phyloP scores from a whole-genome alignment of 2,329 filamentous ascomycete species.

The Neocatenulostroma microsporum region DNA sequence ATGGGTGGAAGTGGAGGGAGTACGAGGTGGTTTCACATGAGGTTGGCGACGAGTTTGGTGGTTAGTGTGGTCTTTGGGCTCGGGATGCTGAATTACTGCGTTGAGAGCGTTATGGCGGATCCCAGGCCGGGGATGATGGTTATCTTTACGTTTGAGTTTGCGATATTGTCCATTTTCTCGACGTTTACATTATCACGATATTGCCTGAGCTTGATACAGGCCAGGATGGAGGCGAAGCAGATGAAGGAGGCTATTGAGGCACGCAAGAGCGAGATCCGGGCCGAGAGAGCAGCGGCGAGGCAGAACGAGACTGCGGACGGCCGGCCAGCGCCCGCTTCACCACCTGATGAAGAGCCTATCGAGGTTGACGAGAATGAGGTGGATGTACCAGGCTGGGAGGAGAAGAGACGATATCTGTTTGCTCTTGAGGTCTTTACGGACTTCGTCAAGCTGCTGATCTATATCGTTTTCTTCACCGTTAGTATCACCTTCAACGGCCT shows the following conservation, averaged over 20 bases:
- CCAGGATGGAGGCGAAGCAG: conserved; percentile 66
- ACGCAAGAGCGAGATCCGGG: conserved; percentile 58
- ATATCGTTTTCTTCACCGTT: conserved; percentile 86
- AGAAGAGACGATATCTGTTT: conserved; percentile 87
- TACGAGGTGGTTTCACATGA: conserved; percentile 76
- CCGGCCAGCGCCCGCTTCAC: conserved; percentile 32
- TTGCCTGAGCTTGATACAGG: conserved; percentile 67
- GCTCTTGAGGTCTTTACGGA: conserved; percentile 74
- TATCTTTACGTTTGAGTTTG: conserved; percentile 98
- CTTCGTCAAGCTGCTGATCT: conserved; percentile 83
- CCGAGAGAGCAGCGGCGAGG: conserved; percentile 43
- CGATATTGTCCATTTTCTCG: conserved; percentile 73
- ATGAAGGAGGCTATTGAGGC: conserved; percentile 61
- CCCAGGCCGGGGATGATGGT: conserved; percentile 99
- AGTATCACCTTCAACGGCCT: conserved; percentile 90
- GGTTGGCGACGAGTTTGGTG: conserved; percentile 69
- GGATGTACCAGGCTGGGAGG: conserved; percentile 92
- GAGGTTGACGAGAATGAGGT: conserved; percentile 89
- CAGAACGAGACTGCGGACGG: conserved; percentile 29
- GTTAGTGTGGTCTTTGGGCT: conserved; percentile 73
- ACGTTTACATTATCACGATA: conserved; percentile 74
- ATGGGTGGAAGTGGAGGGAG: conserved; percentile 48
- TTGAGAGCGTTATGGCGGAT: conserved; percentile 75
- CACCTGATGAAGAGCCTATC: conserved; percentile 50
- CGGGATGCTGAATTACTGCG: conserved; percentile 71